These are phyloP conservation scores for sunflower (Helianthus annuus) DNA, from an alignment of 129 eudicot genomes.

Conservation along the genomic window DNA sequence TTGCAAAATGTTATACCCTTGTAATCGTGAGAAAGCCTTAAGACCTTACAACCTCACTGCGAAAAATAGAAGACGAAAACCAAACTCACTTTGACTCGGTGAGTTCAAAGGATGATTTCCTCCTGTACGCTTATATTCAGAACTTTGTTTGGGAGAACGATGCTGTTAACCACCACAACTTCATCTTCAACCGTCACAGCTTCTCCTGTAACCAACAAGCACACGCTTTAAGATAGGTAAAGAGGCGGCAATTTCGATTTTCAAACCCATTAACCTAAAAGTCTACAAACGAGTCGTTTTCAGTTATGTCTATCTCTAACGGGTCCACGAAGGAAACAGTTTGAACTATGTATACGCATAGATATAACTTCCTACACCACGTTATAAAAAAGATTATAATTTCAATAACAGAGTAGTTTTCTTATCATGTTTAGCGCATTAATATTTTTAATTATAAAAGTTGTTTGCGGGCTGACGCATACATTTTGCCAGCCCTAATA, in stretches of 20 bases:
- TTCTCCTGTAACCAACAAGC: constrained; percentile 60
- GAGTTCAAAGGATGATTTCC: constrained; percentile 58
- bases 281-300: constrained; percentile 1
- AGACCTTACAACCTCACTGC: neutral
- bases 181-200: constrained; percentile 93
- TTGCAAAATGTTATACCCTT: neutral
- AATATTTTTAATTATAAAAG: neutral
- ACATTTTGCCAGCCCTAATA: neutral
- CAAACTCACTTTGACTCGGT: neutral
- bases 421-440: too few species aligned
- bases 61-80: constrained; percentile 4
- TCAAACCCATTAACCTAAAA: neutral
- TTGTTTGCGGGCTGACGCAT: neutral
- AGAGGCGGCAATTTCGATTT: neutral
- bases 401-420: too few species aligned
- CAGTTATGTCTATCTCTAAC: neutral
- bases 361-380: too few species aligned
- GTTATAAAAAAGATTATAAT: too few species aligned
- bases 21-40: constrained; percentile 5
- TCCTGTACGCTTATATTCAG: constrained; percentile 92
- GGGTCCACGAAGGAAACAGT: neutral
- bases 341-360: neutral
- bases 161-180: constrained; percentile 85
- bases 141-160: constrained; percentile 82
- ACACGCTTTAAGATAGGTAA: neutral